Evolutionary conservation across 805 yeast species (phyloP).

Genomic region (Wickerhamiella cacticola): DNA sequence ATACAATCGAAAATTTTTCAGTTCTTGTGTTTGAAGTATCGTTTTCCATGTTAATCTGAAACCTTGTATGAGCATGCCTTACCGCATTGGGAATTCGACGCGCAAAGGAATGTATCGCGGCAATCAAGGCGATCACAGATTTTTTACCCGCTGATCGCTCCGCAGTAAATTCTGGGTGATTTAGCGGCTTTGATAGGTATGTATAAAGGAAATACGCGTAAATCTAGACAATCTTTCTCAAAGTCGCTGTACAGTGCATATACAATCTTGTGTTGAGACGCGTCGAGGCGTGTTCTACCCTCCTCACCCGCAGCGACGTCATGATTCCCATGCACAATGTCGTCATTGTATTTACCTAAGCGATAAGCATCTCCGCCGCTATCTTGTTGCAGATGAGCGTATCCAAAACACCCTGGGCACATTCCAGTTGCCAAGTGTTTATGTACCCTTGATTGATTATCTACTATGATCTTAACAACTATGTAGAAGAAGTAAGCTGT

Average conservation of each 20-base stretch:
- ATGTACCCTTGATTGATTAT: too few species aligned
- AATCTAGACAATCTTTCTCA: not conserved
- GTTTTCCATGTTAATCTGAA: not conserved
- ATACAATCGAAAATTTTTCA: not conserved
- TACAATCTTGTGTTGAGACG: not conserved
- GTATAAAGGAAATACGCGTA: not conserved
- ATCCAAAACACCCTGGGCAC: not conserved
- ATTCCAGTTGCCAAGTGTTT: not conserved
- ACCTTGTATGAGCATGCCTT: not conserved
- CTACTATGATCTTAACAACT: too few species aligned
- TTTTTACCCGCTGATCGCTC: not conserved
- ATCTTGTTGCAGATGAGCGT: not conserved
- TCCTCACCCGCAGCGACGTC: not conserved
- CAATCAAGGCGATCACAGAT: not conserved
- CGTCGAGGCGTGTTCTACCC: not conserved
- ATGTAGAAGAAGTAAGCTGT: too few species aligned
- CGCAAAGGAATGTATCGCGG: not conserved
- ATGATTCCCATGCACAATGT: not conserved
- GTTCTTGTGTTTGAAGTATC: not conserved
- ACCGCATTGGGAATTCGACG: not conserved
- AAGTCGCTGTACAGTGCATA: not conserved
- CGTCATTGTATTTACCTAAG: not conserved
- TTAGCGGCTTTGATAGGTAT: not conserved
- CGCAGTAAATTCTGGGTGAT: too few species aligned
- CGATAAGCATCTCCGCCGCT: not conserved